Base-by-base conservation (phyloP, 257 asterid species). In the Nicotiana noctiflora region DNA sequence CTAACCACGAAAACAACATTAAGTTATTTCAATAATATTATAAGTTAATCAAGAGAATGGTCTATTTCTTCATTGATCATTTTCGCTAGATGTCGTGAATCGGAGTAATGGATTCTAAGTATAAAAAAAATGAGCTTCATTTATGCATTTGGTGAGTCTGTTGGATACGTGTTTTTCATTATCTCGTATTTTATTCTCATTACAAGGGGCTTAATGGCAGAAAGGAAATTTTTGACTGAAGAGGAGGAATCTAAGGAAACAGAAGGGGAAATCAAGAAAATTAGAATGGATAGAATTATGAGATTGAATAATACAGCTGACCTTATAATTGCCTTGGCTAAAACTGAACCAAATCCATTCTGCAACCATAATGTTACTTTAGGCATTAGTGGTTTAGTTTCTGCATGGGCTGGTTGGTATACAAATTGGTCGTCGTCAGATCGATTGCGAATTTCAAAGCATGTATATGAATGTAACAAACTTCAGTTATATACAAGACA, bases 321-420 rank as follows among this genome's bases (percentile, higher is more conserved):
- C 83, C 88, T 93, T 85, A 25, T 93, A 1, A 95, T 95, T 51
- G 99, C 86, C 1, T 13, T 93, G 86, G 98, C 98, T 15, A 97
- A 95, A 64, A 90, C 93, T 55, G 97, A 95, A 80, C 99, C 98
- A 4, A 95, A 95, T 81, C 99, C 97, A 2, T 93, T 95, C 44
- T 95, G 98, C 64, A 83, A 84, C 86, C 98, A 95, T 77, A 88
- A 92, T n/a, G 89, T 95, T 44, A 93, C 97, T 18, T 88, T 93
- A 1, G 98, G 98, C 27, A 91, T 93, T 57, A 92, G 99, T 77
- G 99, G 99, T 0, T 79, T 95, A 88, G 97, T 95, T 62, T 95
- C 99, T 46, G 97, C 99, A 44, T 93, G 99, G 99, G 97, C 99
- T 82, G 99, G 99, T 31, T 95, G 98, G 99, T 95, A 95, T 46